These are phyloP conservation scores for Ailanthus altissimus DNA, from an alignment of 345 rosid genomes.

Conservation along the genomic window DNA sequence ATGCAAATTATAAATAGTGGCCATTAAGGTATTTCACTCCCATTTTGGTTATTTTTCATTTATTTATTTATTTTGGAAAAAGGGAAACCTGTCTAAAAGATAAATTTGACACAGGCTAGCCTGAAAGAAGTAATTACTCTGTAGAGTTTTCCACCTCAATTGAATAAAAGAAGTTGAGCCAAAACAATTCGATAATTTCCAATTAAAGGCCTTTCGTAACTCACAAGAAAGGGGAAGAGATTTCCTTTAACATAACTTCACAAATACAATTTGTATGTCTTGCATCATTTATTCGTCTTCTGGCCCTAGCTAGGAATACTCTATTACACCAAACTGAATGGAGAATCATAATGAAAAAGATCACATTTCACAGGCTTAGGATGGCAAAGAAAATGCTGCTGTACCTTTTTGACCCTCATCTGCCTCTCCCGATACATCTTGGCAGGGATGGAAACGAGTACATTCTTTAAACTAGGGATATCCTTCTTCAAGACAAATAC, in stretches of 20 bases:
- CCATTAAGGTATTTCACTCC: no score
- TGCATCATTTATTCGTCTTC: background rate
- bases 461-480: constrained; percentile 73
- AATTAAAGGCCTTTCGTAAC: background rate
- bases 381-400: constrained; percentile 97
- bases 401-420: constrained; percentile 75
- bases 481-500: constrained; percentile 85
- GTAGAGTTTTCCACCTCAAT: background rate
- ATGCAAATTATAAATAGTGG: no score
- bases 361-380: constrained; percentile 71
- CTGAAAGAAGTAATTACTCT: background rate
- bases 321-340: constrained; percentile 90
- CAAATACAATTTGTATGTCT: background rate
- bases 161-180: background rate
- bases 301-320: constrained; percentile 55
- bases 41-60: no score
- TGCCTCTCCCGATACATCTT: constrained; percentile 63
- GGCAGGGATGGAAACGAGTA: constrained; percentile 63
- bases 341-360: constrained; percentile 90
- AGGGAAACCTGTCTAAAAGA: background rate
- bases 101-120: background rate
- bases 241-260: constrained; percentile 10
- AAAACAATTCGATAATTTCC: no score
- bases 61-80: no score
- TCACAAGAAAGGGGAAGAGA: background rate